Conservation (phyloP, 176 grass and related monocot species). For the Zea luxurians region DNA sequence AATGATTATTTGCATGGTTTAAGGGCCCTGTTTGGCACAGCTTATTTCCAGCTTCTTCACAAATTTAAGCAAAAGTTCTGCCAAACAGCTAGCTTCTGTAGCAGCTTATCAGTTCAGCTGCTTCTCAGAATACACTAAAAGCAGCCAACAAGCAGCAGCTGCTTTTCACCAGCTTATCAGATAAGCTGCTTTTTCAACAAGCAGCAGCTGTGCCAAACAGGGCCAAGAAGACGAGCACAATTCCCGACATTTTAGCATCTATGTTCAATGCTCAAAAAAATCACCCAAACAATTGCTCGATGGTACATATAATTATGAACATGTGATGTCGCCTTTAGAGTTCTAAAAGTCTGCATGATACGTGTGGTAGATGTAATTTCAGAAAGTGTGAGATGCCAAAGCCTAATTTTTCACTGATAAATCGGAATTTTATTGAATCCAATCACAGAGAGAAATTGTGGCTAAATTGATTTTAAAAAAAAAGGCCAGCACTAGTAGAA, state of each 20-base stretch:
- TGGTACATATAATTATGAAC: constrained; percentile 14
- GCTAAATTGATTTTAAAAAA: neutral
- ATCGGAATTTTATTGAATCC: neutral
- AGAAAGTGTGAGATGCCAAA: neutral
- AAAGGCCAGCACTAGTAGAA: neutral
- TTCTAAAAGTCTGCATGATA: neutral
- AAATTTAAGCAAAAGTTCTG: too few species aligned
- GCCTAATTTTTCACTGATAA: constrained; percentile 18
- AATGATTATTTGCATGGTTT: neutral
- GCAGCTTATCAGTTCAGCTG: too few species aligned
- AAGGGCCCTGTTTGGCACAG: too few species aligned
- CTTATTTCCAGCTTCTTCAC: too few species aligned
- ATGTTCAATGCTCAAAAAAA: constrained; percentile 15
- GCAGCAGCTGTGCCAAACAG: too few species aligned
- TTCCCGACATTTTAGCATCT: constrained; percentile 4
- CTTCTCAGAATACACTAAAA: too few species aligned
- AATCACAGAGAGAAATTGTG: neutral
- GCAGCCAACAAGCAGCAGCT: too few species aligned
- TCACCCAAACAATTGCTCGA: neutral
- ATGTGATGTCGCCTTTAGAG: constrained; percentile 24
- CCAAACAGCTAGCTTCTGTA: too few species aligned
- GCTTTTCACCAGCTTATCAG: too few species aligned
- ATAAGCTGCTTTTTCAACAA: too few species aligned
- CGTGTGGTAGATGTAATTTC: neutral
- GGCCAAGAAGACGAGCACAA: neutral